phyloP scores from a whole-genome alignment of 352 stramenopile genomes.

The Globisporangium polare region DNA sequence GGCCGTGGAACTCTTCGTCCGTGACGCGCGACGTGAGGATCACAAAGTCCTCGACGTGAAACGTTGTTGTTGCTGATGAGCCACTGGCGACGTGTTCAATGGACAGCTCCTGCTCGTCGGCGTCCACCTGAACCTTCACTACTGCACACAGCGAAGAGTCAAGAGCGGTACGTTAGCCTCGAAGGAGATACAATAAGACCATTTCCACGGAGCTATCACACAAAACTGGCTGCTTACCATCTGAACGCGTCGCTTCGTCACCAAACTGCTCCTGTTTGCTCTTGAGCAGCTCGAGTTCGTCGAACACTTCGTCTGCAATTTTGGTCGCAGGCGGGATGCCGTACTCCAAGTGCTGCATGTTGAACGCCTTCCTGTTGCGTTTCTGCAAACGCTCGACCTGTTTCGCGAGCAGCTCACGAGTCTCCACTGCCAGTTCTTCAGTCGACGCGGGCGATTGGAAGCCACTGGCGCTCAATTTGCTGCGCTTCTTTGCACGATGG shows the following conservation, averaged over 20 bases:
- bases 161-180: background rate
- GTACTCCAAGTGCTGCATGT: constrained; percentile 51
- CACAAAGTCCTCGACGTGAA: constrained; percentile 47
- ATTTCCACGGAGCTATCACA: background rate
- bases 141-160: background rate
- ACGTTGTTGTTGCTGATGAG: constrained; percentile 19
- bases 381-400: constrained; percentile 26
- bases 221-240: background rate
- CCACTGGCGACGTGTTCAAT: background rate
- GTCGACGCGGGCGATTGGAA: background rate
- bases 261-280: constrained; percentile 13
- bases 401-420: constrained; percentile 15
- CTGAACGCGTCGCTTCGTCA: background rate
- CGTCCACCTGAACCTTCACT: background rate
- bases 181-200: no score
- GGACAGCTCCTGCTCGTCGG: background rate
- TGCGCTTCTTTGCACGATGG: background rate
- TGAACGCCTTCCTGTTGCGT: constrained; percentile 36
- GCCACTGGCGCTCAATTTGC: background rate
- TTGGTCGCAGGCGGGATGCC: constrained; percentile 30
- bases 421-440: background rate
- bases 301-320: constrained; percentile 37
- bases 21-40: constrained; percentile 43
- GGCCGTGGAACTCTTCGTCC: constrained; percentile 63
- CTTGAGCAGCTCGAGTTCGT: constrained; percentile 17